Percentiles rank a stretch among this genome's conserved stretches.
phyloP scores from a whole-genome alignment of 345 rosid genomes.

The Ricinus communis region DNA sequence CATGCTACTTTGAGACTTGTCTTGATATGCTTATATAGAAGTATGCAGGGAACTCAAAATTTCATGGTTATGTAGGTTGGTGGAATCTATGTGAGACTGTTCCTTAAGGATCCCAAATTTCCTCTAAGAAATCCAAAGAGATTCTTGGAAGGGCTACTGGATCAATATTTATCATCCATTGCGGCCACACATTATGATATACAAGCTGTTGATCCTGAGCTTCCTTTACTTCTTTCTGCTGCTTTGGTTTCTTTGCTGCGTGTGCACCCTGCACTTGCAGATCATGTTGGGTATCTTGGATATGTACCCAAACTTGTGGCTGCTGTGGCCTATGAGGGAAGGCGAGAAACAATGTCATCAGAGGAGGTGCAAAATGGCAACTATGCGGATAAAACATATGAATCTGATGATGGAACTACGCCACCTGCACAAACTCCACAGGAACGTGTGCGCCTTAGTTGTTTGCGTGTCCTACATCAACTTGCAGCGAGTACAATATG shows the following conservation, averaged over 20 bases:
- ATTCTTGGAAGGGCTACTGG: conserved; percentile 95
- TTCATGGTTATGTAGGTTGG: conserved; percentile 65
- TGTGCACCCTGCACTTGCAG: conserved; percentile 97
- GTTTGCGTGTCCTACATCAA: conserved; percentile 96
- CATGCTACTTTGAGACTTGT: not conserved
- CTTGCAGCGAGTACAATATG: conserved; percentile 95
- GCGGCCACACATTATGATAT: conserved; percentile 87
- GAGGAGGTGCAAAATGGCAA: conserved; percentile 57
- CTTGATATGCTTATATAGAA: conserved; percentile 3
- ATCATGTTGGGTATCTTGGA: conserved; percentile 96
- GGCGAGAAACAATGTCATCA: conserved; percentile 88
- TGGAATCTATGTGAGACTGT: conserved; percentile 89
- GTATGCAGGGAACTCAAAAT: conserved; percentile 20
- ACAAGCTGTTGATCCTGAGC: conserved; percentile 83
- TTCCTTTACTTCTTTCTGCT: conserved; percentile 93
- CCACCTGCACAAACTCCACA: conserved; percentile 81
- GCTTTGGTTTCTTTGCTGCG: conserved; percentile 97
- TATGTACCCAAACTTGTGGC: conserved; percentile 97
- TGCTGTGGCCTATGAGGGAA: conserved; percentile 95
- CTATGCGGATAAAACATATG: conserved; percentile 41
- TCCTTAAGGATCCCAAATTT: conserved; percentile 95
- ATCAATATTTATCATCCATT: conserved; percentile 90
- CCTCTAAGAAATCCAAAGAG: conserved; percentile 95
- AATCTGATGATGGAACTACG: conserved; percentile 52
- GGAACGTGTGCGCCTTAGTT: conserved; percentile 96